Conservation (phyloP, 1,139 yeast species). For the Groenewaldozyma sp. region DNA sequence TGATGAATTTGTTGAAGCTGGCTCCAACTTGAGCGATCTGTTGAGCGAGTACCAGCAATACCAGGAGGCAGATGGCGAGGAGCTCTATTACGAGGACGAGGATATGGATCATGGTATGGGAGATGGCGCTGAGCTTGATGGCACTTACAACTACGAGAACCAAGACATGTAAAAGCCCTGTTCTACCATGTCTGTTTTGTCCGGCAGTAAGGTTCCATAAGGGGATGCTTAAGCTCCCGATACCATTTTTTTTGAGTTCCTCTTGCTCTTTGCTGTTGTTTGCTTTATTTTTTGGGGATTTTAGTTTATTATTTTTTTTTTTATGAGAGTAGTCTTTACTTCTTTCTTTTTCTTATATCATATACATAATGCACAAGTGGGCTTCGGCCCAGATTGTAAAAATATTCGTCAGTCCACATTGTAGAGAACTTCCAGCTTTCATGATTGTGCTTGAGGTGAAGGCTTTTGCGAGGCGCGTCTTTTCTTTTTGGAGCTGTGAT, state of each 20-base stretch:
- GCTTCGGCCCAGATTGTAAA: too few relatives aligned
- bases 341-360: too few relatives aligned
- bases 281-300: not conserved
- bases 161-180: too few relatives aligned
- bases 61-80: constrained; percentile 74
- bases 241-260: constrained; percentile 3
- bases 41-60: constrained; percentile 88
- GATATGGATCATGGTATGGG: constrained; percentile 24
- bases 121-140: constrained; percentile 7
- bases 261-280: not conserved
- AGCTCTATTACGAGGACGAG: constrained; percentile 41
- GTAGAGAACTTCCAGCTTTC: too few relatives aligned
- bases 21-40: constrained; percentile 73
- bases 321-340: not conserved
- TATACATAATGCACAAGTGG: too few relatives aligned
- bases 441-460: too few relatives aligned
- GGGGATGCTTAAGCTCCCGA: too few relatives aligned
- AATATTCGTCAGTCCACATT: too few relatives aligned
- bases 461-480: too few relatives aligned
- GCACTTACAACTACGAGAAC: not conserved
- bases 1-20: constrained; percentile 87
- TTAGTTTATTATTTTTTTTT: not conserved
- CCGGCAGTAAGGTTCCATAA: too few relatives aligned
- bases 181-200: too few relatives aligned
- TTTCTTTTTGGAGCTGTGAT: constrained; percentile 7